Base-by-base conservation (phyloP, 148 eudicot species). In the Bassia scoparia region DNA sequence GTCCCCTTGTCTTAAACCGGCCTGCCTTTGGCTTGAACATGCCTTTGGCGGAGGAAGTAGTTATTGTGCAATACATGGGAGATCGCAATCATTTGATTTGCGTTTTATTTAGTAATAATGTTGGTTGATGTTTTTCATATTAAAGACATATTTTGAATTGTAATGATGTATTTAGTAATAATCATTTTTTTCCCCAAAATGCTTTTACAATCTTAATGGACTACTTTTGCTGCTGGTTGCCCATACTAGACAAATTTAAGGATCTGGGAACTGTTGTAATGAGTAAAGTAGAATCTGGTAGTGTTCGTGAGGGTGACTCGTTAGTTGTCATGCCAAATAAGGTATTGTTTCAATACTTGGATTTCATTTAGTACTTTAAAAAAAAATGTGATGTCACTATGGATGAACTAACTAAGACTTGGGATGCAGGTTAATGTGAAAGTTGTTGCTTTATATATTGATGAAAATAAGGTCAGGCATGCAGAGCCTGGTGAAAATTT, bases 401-500 rank as follows among this genome's bases (percentile, higher is more conserved):
- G 4, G 20, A 13, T 50, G 48, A 31, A 23, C 10, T 65, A 6
- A 65, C 46, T 11, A 54, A 64, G 14, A 55, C n/a, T 6, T 61
- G 10, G 27, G 37, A 74, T 79, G 74, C 86, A 95, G 97, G 96
- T 86, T 68, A 86, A 77, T 5, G 99, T 92, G 75, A 92, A 88
- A 84, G 97, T 91, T 70, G 54, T 87, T 72, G 92, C 84, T 24
- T 38, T 95, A 76, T 90, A 82, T 75, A 55, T 72, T 46, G 96
- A 95, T 80, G 99, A 95, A 72, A 79, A 86, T 61, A 88, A 83
- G 83, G 99, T 95, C 41, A 85, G 79, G 69, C 64, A 27, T 78
- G 99, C 97, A 21, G 96, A 82, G 37, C 97, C 97, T 66, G 96
- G 97, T 76, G 99, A 95, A 81, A 92, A 95, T 78, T 73, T 95